These are phyloP conservation scores for Fulvia fulva DNA, from an alignment of 2,329 filamentous ascomycete species.

Conservation along the genomic window DNA sequence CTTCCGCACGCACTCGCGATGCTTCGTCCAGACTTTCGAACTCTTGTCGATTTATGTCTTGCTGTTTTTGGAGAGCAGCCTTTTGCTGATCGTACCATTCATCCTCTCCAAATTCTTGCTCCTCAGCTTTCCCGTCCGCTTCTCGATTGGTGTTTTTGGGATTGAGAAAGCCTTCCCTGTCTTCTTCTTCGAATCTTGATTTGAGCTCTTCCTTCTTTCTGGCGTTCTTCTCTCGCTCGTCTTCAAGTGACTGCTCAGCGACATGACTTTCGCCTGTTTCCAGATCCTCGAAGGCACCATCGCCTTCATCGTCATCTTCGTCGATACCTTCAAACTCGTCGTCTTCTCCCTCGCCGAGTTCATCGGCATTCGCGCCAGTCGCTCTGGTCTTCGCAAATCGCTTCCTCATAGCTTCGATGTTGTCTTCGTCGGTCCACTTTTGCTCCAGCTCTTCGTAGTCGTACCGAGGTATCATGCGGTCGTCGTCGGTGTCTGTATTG, in stretches of 20 bases:
- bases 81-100: slow-evolving; percentile 99
- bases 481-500: slow-evolving; percentile 55
- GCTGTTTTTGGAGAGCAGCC: slow-evolving; percentile 87
- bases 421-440: slow-evolving; percentile 80
- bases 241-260: slow-evolving; percentile 27
- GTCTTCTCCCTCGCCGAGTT: slow-evolving; percentile 49
- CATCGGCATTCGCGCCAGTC: slow-evolving; percentile 45
- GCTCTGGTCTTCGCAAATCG: slow-evolving; percentile 71
- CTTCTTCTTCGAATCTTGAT: slow-evolving; percentile 92
- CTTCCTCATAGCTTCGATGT: slow-evolving; percentile 67
- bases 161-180: slow-evolving; percentile 90
- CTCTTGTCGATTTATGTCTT: slow-evolving; percentile 93
- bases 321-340: slow-evolving; percentile 49
- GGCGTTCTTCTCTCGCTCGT: slow-evolving; percentile 86
- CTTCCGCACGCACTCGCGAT: slow-evolving; percentile 80
- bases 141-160: slow-evolving; percentile 74
- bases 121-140: slow-evolving; percentile 59
- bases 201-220: slow-evolving; percentile 91
- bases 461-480: slow-evolving; percentile 72
- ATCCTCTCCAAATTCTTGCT: slow-evolving; percentile 87
- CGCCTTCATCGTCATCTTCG: slow-evolving; percentile 62
- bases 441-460: slow-evolving; percentile 76
- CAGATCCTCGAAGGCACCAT: slow-evolving; percentile 80
- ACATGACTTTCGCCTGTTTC: slow-evolving; percentile 65
- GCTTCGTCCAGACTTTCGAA: slow-evolving; percentile 82